phyloP scores from a whole-genome alignment of 2,329 filamentous ascomycete species.

The Colletotrichum shisoi region DNA sequence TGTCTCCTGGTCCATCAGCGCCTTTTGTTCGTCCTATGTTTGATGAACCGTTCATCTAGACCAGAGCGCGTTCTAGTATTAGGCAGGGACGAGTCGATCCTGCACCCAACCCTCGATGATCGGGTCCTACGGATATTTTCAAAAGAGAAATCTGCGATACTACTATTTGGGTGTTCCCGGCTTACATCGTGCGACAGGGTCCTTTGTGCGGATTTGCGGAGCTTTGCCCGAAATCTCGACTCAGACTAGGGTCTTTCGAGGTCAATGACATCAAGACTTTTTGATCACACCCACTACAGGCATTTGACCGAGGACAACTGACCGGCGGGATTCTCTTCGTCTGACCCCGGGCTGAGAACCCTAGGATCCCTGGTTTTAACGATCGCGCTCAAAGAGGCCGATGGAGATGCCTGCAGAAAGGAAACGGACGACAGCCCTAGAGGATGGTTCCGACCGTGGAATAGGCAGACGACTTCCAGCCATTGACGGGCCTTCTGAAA shows the following conservation, averaged over 20 bases:
- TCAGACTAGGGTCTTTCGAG: slow-evolving; percentile 8
- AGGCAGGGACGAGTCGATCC: slow-evolving; percentile 15
- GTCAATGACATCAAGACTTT: slow-evolving; percentile 38
- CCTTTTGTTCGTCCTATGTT: background rate
- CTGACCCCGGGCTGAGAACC: background rate
- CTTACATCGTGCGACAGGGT: background rate
- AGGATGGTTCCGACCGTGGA: background rate
- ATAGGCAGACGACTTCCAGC: background rate
- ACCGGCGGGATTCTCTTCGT: background rate
- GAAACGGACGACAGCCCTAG: background rate
- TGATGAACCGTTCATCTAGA: background rate
- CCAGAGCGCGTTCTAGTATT: background rate
- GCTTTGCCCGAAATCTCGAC: slow-evolving; percentile 10
- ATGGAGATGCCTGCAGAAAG: background rate
- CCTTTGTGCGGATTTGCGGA: slow-evolving; percentile 12
- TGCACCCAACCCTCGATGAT: slow-evolving; percentile 28
- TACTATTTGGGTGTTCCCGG: slow-evolving; percentile 18
- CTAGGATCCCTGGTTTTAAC: too few relatives aligned
- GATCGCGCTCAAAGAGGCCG: background rate
- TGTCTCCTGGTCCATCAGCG: slow-evolving; percentile 1
- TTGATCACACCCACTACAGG: slow-evolving; percentile 9
- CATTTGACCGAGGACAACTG: background rate
- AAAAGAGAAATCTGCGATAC: background rate
- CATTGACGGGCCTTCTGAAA: background rate
- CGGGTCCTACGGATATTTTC: slow-evolving; percentile 1